phyloP scores from a whole-genome alignment of 129 eudicot genomes.

The Pseudognaphalium luteoalbum region DNA sequence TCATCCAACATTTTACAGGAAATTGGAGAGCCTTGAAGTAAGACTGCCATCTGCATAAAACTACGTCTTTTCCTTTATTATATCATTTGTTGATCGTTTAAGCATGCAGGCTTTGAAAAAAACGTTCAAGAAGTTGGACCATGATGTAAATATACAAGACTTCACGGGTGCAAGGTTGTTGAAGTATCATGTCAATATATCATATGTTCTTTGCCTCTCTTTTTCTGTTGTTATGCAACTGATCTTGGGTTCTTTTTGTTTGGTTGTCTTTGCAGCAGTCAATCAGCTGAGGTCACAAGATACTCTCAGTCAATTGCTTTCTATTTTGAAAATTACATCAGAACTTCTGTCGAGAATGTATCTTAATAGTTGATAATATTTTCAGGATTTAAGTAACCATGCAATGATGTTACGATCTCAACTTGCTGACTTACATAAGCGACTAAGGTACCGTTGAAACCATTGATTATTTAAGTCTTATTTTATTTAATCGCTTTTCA shows the following conservation, averaged over 20 bases:
- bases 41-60: slow-evolving; percentile 27
- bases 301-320: slow-evolving; percentile 22
- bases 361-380: slow-evolving; percentile 11
- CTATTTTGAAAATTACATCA: slow-evolving; percentile 17
- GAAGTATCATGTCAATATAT: slow-evolving; percentile 9
- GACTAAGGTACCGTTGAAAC: slow-evolving; percentile 46
- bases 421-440: slow-evolving; percentile 61
- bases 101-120: slow-evolving; percentile 71
- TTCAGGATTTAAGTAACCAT: slow-evolving; percentile 68
- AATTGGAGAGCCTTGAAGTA: slow-evolving; percentile 98
- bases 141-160: slow-evolving; percentile 79
- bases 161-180: slow-evolving; percentile 78
- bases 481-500: not conserved
- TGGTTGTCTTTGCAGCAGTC: slow-evolving; percentile 62
- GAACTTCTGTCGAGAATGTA: slow-evolving; percentile 10
- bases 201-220: not conserved
- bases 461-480: not conserved
- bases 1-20: slow-evolving; percentile 53
- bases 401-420: slow-evolving; percentile 60
- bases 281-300: slow-evolving; percentile 72
- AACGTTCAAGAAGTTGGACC: slow-evolving; percentile 89
- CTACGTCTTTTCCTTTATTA: not conserved
- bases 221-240: slow-evolving; percentile 14
- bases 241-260: slow-evolving; percentile 17
- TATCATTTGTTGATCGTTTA: slow-evolving; percentile 25